phyloP scores from a whole-genome alignment of 306 rosid genomes.

The Pyrus pyrifolia region DNA sequence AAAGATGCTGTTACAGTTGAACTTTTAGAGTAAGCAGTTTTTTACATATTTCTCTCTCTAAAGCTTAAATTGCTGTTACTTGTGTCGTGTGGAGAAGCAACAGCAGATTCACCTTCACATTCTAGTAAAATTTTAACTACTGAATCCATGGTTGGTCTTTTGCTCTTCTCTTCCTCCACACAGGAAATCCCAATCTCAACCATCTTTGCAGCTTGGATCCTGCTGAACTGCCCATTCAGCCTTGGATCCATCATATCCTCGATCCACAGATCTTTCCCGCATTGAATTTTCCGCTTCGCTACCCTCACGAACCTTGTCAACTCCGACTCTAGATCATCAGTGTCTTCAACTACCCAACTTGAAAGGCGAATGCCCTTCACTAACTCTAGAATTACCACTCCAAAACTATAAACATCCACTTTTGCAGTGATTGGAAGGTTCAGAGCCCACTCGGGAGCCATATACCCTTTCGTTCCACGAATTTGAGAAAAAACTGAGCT shows the following conservation, averaged over 20 bases:
- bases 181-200: constrained; percentile 8
- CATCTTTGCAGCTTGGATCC: constrained; percentile 7
- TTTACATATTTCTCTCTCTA: too few relatives aligned
- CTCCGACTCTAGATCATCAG: constrained; percentile 8
- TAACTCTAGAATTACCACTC: constrained; percentile 47
- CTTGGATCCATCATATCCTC: constrained; percentile 9
- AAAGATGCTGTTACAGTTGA: neutral
- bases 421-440: constrained; percentile 46
- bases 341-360: constrained; percentile 1
- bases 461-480: constrained; percentile 48
- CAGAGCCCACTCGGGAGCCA: constrained; percentile 59
- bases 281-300: neutral
- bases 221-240: neutral
- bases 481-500: constrained; percentile 15
- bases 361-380: constrained; percentile 21
- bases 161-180: neutral
- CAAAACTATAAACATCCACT: constrained; percentile 53
- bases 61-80: neutral
- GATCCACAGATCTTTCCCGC: neutral
- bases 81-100: neutral
- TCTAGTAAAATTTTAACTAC: neutral
- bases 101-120: neutral
- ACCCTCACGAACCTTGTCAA: constrained; percentile 4
- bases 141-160: constrained; percentile 5
- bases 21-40: neutral